phyloP scores from a whole-genome alignment of 1,284 basidiomycete genomes.

The Pascua guehoae region DNA sequence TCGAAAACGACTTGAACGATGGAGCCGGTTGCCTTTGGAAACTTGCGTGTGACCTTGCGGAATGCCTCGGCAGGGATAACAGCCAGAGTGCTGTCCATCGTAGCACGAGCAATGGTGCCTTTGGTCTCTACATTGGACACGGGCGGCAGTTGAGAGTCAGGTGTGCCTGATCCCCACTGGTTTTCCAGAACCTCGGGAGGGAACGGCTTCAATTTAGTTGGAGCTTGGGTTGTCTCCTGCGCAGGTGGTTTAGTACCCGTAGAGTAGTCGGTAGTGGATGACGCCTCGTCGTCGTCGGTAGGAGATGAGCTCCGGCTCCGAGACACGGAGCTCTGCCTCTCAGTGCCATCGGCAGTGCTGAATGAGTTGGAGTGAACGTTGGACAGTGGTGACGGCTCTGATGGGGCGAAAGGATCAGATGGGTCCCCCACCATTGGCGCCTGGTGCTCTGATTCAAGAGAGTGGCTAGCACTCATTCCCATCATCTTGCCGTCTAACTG shows the following conservation, averaged over 20 bases:
- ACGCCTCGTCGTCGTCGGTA: background rate
- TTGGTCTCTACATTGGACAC: background rate
- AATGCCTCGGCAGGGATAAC: constrained; percentile 99
- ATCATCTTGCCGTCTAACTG: constrained; percentile 34
- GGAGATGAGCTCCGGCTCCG: background rate
- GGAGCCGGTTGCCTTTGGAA: constrained; percentile 92
- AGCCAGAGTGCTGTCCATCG: constrained; percentile 91
- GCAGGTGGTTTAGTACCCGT: background rate
- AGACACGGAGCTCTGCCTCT: constrained; percentile 1
- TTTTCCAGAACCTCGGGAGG: background rate
- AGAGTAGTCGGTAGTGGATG: too few species aligned
- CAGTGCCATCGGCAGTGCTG: constrained; percentile 8
- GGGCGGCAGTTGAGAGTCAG: background rate
- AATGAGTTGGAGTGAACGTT: constrained; percentile 2
- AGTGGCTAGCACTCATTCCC: constrained; percentile 3
- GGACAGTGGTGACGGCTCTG: too few species aligned
- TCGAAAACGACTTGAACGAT: constrained; percentile 72
- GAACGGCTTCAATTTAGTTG: background rate
- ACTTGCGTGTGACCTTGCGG: constrained; percentile 74
- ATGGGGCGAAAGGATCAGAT: too few species aligned
- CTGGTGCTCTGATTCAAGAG: too few species aligned
- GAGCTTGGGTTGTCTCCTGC: background rate
- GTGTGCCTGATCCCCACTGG: background rate
- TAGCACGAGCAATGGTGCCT: constrained; percentile 74
- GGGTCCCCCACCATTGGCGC: too few species aligned